Conservation (phyloP, 2,329 filamentous ascomycete genomes). For the Penicillium sclerotiorum region DNA sequence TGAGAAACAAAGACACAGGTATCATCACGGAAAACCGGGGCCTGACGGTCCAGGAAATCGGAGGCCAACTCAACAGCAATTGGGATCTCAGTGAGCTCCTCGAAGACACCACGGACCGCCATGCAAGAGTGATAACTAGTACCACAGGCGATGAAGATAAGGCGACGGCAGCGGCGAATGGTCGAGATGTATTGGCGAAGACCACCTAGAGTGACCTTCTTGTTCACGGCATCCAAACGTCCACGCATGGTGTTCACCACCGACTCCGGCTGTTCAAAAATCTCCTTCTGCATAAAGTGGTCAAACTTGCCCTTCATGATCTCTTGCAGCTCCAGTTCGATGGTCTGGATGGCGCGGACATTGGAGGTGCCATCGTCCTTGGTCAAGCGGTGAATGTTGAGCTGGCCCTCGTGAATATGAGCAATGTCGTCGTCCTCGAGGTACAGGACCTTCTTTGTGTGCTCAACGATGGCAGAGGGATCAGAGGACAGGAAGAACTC, state of each 20-base stretch:
- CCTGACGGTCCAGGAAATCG: slow-evolving; percentile 95
- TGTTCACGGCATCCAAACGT: slow-evolving; percentile 90
- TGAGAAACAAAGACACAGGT: slow-evolving; percentile 99
- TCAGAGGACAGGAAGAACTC: slow-evolving; percentile 99
- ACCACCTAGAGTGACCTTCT: slow-evolving; percentile 92
- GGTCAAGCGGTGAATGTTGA: slow-evolving; percentile 97
- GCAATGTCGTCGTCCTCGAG: slow-evolving; percentile 99
- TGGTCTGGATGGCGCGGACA: slow-evolving; percentile 95
- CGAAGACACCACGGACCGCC: slow-evolving; percentile 96
- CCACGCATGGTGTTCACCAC: slow-evolving; percentile 99
- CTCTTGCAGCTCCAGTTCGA: slow-evolving; percentile 98
- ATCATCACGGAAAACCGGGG: slow-evolving; percentile 98
- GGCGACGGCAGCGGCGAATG: slow-evolving; percentile 92
- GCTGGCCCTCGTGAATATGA: slow-evolving; percentile 97
- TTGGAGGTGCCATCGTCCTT: slow-evolving; percentile 97
- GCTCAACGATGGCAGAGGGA: slow-evolving; percentile 96
- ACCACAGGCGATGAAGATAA: slow-evolving; percentile 99
- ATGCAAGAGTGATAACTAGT: slow-evolving; percentile 99
- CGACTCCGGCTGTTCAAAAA: slow-evolving; percentile 99
- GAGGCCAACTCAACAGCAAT: slow-evolving; percentile 96
- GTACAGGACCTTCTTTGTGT: slow-evolving; percentile 99
- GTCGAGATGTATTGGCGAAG: slow-evolving; percentile 95
- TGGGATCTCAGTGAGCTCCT: slow-evolving; percentile 96
- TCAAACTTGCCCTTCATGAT: slow-evolving; percentile 99
- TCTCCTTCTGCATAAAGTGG: slow-evolving; percentile 99